Evolutionary conservation across 2,329 filamentous ascomycete genomes (phyloP).

Genomic region (Diaporthe eres): DNA sequence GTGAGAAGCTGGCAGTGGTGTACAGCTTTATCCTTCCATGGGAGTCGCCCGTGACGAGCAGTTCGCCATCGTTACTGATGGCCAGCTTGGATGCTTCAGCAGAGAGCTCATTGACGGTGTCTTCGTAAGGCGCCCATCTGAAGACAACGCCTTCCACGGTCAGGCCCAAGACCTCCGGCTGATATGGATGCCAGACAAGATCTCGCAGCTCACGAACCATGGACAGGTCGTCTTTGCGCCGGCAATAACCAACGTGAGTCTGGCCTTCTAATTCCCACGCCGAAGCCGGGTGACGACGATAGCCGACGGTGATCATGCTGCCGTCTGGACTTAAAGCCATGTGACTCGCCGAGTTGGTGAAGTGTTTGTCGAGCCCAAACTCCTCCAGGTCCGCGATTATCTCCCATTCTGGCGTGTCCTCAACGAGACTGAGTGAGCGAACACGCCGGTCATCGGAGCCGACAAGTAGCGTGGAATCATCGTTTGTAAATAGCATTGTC

Average conservation of each 20-base stretch:
- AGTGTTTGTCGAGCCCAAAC: neutral
- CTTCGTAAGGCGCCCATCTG: constrained; percentile 13
- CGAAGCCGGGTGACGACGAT: constrained; percentile 4
- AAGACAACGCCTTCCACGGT: constrained; percentile 13
- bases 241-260: neutral
- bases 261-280: neutral
- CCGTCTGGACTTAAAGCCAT: constrained; percentile 2
- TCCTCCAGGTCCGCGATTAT: constrained; percentile 1
- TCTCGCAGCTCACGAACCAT: constrained; percentile 13
- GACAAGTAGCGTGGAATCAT: neutral
- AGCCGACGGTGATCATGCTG: neutral
- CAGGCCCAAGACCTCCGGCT: neutral
- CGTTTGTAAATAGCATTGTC: neutral
- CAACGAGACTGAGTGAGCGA: neutral
- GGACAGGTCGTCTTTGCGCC: neutral
- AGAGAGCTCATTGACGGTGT: neutral
- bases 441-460: constrained; percentile 2
- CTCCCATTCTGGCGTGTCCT: neutral
- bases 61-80: constrained; percentile 7
- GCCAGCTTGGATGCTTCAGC: neutral
- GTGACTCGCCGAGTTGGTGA: constrained; percentile 15
- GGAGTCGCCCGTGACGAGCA: neutral
- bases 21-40: neutral
- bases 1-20: neutral
- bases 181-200: constrained; percentile 5